Percentiles rank a stretch among this genome's conserved stretches.
phyloP scores from a whole-genome alignment of 2,329 filamentous ascomycete genomes.

The Ophiocordyceps polyrhachis-furcata region DNA sequence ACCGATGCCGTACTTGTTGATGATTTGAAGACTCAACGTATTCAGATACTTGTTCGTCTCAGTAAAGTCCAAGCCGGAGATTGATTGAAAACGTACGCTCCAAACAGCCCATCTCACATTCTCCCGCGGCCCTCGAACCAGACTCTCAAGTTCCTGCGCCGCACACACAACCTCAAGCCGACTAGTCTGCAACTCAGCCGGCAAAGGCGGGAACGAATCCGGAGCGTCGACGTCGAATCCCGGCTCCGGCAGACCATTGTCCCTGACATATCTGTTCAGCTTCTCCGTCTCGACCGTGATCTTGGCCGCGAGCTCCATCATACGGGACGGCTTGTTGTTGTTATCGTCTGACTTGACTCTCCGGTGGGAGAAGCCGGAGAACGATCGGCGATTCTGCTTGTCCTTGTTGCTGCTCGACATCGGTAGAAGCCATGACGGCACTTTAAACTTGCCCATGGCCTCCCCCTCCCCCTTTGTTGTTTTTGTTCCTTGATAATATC shows the following conservation, averaged over 20 bases:
- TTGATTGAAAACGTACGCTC: slow-evolving; percentile 30
- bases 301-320: slow-evolving; percentile 26
- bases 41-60: slow-evolving; percentile 36
- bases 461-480: neutral
- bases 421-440: slow-evolving; percentile 17
- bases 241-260: slow-evolving; percentile 21
- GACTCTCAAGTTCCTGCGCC: slow-evolving; percentile 25
- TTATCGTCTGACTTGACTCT: slow-evolving; percentile 6
- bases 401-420: slow-evolving; percentile 9
- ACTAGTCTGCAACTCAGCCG: slow-evolving; percentile 23
- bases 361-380: slow-evolving; percentile 10
- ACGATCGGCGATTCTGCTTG: slow-evolving; percentile 16
- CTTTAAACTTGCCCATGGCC: slow-evolving; percentile 15
- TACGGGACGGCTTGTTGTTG: slow-evolving; percentile 12
- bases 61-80: too few species aligned
- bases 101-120: slow-evolving; percentile 31
- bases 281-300: slow-evolving; percentile 30
- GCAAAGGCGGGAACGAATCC: slow-evolving; percentile 26
- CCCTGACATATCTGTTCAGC: slow-evolving; percentile 26
- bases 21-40: slow-evolving; percentile 27
- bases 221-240: slow-evolving; percentile 26
- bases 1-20: slow-evolving; percentile 33
- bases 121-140: slow-evolving; percentile 31
- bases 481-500: neutral
- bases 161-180: slow-evolving; percentile 29